phyloP scores from a whole-genome alignment of 768 basidiomycete species.

The Leccinum disarticulatum region DNA sequence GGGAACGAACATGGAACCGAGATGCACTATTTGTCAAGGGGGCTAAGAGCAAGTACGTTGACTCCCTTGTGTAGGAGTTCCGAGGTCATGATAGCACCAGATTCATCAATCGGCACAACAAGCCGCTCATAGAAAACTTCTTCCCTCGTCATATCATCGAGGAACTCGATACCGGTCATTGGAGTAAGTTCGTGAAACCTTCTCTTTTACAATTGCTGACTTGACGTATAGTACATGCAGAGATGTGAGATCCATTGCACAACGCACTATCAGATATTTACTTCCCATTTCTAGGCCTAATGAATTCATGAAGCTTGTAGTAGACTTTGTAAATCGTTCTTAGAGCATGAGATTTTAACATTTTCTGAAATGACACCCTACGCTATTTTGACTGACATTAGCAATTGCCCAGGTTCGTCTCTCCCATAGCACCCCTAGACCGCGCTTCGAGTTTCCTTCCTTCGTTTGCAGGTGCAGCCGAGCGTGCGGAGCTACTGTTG shows the following conservation, averaged over 20 bases:
- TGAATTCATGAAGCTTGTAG: constrained; percentile 49
- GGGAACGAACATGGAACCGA: constrained; percentile 53
- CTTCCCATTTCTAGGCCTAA: constrained; percentile 40
- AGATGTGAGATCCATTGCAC: constrained; percentile 44
- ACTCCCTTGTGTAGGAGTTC: neutral
- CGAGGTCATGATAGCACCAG: constrained; percentile 34
- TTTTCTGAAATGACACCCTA: neutral
- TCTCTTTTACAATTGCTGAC: constrained; percentile 6
- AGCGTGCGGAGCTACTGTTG: neutral
- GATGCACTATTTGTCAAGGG: constrained; percentile 78
- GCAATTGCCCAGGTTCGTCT: neutral
- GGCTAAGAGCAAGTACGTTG: constrained; percentile 62
- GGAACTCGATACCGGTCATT: constrained; percentile 76
- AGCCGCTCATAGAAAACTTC: constrained; percentile 58
- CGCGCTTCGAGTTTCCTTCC: neutral
- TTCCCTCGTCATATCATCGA: constrained; percentile 71
- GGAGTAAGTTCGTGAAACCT: constrained; percentile 55
- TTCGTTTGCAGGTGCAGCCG: neutral
- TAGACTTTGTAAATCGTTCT: constrained; percentile 24
- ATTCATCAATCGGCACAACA: constrained; percentile 74
- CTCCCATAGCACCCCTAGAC: neutral
- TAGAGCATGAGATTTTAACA: constrained; percentile 14
- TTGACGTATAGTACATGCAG: constrained; percentile 66
- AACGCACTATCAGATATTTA: neutral
- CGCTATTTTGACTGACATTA: neutral